Evolutionary conservation across 139 green algal species (phyloP).

Genomic region (Chlorella ohadii): DNA sequence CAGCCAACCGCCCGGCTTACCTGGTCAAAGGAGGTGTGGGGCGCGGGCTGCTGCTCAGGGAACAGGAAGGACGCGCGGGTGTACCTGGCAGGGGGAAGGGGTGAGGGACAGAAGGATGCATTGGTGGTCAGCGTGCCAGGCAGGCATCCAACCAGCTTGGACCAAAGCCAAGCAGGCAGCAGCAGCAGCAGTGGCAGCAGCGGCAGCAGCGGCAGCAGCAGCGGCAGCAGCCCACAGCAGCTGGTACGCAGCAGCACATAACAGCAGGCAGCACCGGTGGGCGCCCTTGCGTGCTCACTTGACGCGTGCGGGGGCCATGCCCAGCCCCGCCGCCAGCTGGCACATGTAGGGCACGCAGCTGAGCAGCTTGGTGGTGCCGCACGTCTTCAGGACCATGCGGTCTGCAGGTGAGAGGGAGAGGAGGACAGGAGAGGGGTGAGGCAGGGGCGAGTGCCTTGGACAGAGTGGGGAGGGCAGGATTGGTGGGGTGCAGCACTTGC

Average conservation of each 20-base stretch:
- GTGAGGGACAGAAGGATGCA: conserved; percentile 67
- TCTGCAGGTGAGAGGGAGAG: neutral
- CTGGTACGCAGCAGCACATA: too few relatives aligned
- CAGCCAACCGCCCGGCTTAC: neutral
- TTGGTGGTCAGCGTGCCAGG: too few relatives aligned
- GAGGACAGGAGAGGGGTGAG: neutral
- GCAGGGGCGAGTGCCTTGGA: too few relatives aligned
- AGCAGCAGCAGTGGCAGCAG: too few relatives aligned
- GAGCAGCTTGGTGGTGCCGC: conserved; percentile 95
- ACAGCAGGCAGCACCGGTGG: too few relatives aligned
- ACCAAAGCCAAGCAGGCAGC: too few relatives aligned
- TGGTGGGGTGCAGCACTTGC: too few relatives aligned
- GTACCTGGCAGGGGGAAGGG: conserved; percentile 57
- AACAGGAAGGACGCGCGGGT: conserved; percentile 95
- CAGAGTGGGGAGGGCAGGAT: too few relatives aligned
- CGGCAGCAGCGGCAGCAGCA: too few relatives aligned
- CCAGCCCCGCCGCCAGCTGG: conserved; percentile 69
- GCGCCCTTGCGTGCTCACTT: conserved; percentile 49
- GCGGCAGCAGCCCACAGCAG: too few relatives aligned
- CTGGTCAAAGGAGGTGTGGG: conserved; percentile 37
- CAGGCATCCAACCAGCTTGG: too few relatives aligned
- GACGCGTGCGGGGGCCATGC: conserved; percentile 65
- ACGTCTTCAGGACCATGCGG: conserved; percentile 96
- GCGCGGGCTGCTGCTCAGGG: conserved; percentile 82
- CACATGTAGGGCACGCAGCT: conserved; percentile 82